phyloP scores from a whole-genome alignment of 176 grass and related monocot genomes.

The Ensete glaucum region DNA sequence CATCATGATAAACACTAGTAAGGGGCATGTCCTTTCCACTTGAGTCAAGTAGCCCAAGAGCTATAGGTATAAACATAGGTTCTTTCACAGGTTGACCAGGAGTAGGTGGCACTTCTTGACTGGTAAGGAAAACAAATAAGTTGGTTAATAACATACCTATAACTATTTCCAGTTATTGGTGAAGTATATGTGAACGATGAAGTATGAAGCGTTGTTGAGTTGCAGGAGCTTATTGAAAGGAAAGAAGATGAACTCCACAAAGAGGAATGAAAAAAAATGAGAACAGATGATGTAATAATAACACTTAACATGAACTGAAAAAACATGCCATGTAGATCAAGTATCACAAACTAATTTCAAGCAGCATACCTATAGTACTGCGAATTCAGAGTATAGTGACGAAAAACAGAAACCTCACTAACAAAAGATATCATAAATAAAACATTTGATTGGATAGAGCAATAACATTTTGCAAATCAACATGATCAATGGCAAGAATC shows the following conservation, averaged over 20 bases:
- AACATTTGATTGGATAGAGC: background rate
- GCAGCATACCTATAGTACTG: background rate
- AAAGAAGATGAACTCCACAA: too few relatives aligned
- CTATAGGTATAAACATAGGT: constrained; percentile 87
- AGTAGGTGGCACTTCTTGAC: constrained; percentile 83
- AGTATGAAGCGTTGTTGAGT: too few relatives aligned
- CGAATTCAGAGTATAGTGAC: background rate
- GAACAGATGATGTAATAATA: too few relatives aligned
- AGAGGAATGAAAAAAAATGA: too few relatives aligned
- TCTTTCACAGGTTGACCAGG: constrained; percentile 75
- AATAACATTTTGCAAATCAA: background rate
- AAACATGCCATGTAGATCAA: too few relatives aligned
- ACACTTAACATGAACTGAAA: too few relatives aligned
- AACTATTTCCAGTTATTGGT: background rate
- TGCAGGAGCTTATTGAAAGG: too few relatives aligned
- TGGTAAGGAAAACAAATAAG: constrained; percentile 15
- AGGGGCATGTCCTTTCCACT: constrained; percentile 86
- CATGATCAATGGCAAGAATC: background rate
- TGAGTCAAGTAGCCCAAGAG: constrained; percentile 77
- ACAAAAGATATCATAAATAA: background rate
- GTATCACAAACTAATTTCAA: background rate
- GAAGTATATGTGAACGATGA: background rate
- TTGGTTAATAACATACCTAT: background rate
- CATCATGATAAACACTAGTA: constrained; percentile 53
- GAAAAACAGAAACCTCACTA: background rate